A percentile compares a stretch with the other conserved stretches of the same genome.
Conservation (phyloP, 1,284 basidiomycete species). For the Peniophora sp. region DNA sequence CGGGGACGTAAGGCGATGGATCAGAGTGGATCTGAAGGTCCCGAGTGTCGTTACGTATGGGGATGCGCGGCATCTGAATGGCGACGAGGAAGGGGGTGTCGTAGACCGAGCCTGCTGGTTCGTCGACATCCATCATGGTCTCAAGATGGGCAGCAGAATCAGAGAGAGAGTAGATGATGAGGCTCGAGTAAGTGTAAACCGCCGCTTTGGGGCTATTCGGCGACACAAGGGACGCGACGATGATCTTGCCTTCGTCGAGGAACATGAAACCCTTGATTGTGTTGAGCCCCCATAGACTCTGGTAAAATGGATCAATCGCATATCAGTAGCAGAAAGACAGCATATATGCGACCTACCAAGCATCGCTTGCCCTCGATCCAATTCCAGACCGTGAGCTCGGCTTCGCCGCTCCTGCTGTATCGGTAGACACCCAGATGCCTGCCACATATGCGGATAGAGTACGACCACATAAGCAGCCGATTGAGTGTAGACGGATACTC, state of each 20-base stretch:
- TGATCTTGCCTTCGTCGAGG: constrained; percentile 9
- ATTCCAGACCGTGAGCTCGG: constrained; percentile 50
- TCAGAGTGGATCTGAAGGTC: constrained; percentile 46
- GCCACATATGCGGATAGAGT: constrained; percentile 40
- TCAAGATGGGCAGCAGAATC: constrained; percentile 27
- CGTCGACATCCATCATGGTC: constrained; percentile 14
- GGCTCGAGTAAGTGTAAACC: neutral
- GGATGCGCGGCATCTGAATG: constrained; percentile 33
- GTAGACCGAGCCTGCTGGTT: constrained; percentile 17
- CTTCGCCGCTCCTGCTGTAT: constrained; percentile 18
- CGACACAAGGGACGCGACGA: constrained; percentile 2
- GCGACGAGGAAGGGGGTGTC: constrained; percentile 25
- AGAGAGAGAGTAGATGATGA: constrained; percentile 14
- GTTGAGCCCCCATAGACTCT: constrained; percentile 4
- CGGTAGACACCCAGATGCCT: constrained; percentile 35
- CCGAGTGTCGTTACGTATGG: constrained; percentile 17
- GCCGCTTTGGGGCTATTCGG: neutral
- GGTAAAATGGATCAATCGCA: neutral
- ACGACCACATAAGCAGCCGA: constrained; percentile 16
- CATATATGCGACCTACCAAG: constrained; percentile 29
- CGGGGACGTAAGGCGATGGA: constrained; percentile 21
- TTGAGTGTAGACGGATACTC: neutral
- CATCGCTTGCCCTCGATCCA: constrained; percentile 44
- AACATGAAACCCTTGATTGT: constrained; percentile 11
- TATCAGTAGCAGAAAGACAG: neutral